Percentiles rank a stretch among this genome's conserved stretches.
phyloP scores from a whole-genome alignment of 805 yeast species.

The Wickerhamiella alocasiicola region DNA sequence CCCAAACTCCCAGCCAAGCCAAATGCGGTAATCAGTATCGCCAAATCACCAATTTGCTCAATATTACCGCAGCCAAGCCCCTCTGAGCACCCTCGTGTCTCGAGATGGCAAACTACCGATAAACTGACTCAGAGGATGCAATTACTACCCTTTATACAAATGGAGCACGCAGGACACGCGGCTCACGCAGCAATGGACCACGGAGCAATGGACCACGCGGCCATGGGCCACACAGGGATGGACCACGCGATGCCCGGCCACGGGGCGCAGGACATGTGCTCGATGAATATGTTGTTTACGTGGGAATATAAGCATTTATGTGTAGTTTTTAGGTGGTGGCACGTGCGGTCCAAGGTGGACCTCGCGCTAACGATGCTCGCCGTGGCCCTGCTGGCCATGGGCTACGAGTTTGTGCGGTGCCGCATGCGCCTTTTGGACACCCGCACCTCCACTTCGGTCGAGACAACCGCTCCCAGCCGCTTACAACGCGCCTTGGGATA shows the following conservation, averaged over 20 bases:
- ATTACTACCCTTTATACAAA: too few species aligned
- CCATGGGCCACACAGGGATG: conserved; percentile 2
- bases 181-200: background rate
- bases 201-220: conserved; percentile 4
- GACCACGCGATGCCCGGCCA: background rate
- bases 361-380: conserved; percentile 41
- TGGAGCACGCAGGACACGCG: too few species aligned
- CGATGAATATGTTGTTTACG: conserved; percentile 49
- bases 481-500: conserved; percentile 18
- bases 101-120: too few species aligned
- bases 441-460: conserved; percentile 11
- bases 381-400: conserved; percentile 37
- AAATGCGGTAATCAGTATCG: too few species aligned
- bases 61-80: too few species aligned
- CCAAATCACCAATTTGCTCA: too few species aligned
- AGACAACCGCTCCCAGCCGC: conserved; percentile 1
- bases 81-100: too few species aligned
- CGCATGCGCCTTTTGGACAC: conserved; percentile 17
- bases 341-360: conserved; percentile 40
- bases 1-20: too few species aligned
- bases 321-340: conserved; percentile 72
- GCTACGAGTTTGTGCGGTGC: conserved; percentile 48
- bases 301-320: conserved; percentile 69
- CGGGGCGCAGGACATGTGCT: conserved; percentile 13
- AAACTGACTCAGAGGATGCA: too few species aligned